Evolutionary conservation across 1,284 basidiomycete species (phyloP), one percentile per base, ranked within the genome.

Genomic region (Grifola frondosa): DNA sequence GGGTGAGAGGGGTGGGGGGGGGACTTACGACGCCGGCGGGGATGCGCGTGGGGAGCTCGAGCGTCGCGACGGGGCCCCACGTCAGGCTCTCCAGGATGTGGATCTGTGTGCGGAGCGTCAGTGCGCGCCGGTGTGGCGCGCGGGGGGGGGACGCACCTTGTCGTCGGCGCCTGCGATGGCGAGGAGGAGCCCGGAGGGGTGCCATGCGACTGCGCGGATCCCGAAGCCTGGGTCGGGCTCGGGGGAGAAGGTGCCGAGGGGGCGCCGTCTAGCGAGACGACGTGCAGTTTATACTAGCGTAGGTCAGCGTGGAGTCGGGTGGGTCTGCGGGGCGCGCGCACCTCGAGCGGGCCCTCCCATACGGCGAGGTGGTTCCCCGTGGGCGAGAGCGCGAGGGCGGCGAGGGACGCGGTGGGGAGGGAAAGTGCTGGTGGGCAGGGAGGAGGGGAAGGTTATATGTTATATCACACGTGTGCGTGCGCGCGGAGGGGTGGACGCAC

Each of bases 121-220:
- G 22, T 30, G 9, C 5, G 11, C 8, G n/a, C n/a, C n/a, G n/a
- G n/a, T n/a, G n/a, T 23, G 9, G 12, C 11, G 28, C 7, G 8
- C 7, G 3, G 26, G 6, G 11, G 2, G 5, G 17, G 10, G 4
- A 55, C 69, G 26, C 44, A 84, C 89, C 67, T 85, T 90, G 54
- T 92, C 88, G 62, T 93, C 89, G 78, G 84, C 91, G 6, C 91
- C 91, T 10, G 80, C 82, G 0, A 92, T 70, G 2, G 84, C 85
- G 6, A 94, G 68, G 59, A 86, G 91, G 54, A 78, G 71, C 2
- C 91, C 89, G 37, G 73, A 83, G 1, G 91, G 91, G 62, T 92
- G 87, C 92, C 92, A 95, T 10, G 77, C 69, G 1, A 84, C 80
- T 33, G 66, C 69, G 6, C 88, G 76, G 24, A 95, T 79, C 2